Conservation (phyloP, 371 early-diverging fungal species). For the Mucor plumbeus region DNA sequence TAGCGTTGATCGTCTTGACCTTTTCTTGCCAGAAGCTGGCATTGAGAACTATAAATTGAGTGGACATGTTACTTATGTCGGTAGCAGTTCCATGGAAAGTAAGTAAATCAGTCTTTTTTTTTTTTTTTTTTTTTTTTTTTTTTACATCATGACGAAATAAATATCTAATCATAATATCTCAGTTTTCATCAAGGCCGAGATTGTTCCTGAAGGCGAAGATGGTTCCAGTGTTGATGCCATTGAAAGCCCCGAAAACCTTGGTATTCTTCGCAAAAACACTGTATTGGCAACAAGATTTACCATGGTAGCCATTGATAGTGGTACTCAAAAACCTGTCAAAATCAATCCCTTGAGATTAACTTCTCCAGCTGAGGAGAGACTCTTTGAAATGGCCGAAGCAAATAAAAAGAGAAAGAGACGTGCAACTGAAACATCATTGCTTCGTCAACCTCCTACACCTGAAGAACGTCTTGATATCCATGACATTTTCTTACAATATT, state of each 20-base stretch:
- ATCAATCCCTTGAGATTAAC: slow-evolving; percentile 79
- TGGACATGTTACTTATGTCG: slow-evolving; percentile 87
- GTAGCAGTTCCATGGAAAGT: slow-evolving; percentile 89
- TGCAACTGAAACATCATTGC: slow-evolving; percentile 62
- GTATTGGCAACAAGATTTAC: slow-evolving; percentile 88
- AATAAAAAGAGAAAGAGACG: slow-evolving; percentile 74
- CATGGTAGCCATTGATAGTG: slow-evolving; percentile 90
- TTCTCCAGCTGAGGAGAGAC: slow-evolving; percentile 78
- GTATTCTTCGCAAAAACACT: slow-evolving; percentile 50
- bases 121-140: too few species aligned
- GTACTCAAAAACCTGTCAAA: slow-evolving; percentile 72
- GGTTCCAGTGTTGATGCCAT: slow-evolving; percentile 2
- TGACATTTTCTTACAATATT: slow-evolving; percentile 75
- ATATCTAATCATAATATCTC: background rate
- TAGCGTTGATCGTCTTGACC: slow-evolving; percentile 88
- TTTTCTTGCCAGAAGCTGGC: slow-evolving; percentile 65
- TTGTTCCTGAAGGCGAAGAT: slow-evolving; percentile 34
- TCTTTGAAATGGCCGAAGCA: slow-evolving; percentile 80
- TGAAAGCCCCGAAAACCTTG: slow-evolving; percentile 29
- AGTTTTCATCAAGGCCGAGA: slow-evolving; percentile 80
- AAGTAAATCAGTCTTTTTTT: slow-evolving; percentile 9
- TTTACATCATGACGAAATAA: background rate
- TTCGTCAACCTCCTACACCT: slow-evolving; percentile 78
- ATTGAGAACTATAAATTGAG: slow-evolving; percentile 76
- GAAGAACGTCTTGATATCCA: slow-evolving; percentile 87